Evolutionary conservation across 2,329 filamentous ascomycete genomes (phyloP).

Genomic region (Trichoderma brevicompactum): DNA sequence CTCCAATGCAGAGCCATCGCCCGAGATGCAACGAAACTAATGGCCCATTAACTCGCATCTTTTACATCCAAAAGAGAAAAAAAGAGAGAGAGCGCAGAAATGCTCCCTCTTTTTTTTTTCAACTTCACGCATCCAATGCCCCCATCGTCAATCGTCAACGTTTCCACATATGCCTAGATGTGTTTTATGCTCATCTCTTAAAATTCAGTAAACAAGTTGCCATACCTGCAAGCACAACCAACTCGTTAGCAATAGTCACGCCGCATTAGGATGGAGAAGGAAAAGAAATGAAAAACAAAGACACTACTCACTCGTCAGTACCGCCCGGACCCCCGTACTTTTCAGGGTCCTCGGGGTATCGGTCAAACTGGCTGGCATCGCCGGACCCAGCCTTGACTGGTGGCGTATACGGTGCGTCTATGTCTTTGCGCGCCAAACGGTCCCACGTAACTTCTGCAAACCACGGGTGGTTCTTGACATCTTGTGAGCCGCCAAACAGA

Average conservation of each 20-base stretch:
- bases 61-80: slow-evolving; percentile 14
- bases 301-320: slow-evolving; percentile 77
- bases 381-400: slow-evolving; percentile 92
- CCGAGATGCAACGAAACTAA: slow-evolving; percentile 14
- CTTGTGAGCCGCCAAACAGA: slow-evolving; percentile 83
- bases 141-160: slow-evolving; percentile 18
- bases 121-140: background rate
- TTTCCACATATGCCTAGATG: slow-evolving; percentile 3
- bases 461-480: slow-evolving; percentile 96
- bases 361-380: slow-evolving; percentile 96
- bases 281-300: too few relatives aligned
- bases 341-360: slow-evolving; percentile 96
- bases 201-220: slow-evolving; percentile 77
- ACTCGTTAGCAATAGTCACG: slow-evolving; percentile 6
- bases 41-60: slow-evolving; percentile 7
- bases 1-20: slow-evolving; percentile 11
- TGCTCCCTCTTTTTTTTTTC: background rate
- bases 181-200: slow-evolving; percentile 45
- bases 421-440: slow-evolving; percentile 89
- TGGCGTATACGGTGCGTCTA: slow-evolving; percentile 96
- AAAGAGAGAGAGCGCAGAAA: background rate
- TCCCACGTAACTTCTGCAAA: slow-evolving; percentile 99
- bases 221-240: slow-evolving; percentile 56
- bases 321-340: slow-evolving; percentile 76
- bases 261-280: background rate